Base-by-base conservation (phyloP, 106 monocot genomes). In the Apostasia shenzhenica region DNA sequence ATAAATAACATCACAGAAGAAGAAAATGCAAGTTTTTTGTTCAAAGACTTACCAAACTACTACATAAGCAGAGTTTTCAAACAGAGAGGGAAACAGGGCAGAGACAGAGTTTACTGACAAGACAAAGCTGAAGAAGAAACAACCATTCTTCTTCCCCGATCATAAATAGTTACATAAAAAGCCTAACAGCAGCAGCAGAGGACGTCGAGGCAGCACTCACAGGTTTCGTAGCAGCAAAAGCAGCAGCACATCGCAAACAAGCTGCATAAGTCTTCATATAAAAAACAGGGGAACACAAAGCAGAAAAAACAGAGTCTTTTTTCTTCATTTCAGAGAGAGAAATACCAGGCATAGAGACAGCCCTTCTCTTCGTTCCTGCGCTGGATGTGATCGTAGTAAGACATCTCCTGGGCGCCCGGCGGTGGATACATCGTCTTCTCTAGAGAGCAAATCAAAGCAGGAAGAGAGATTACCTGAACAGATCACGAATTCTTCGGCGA, bases 161-260 rank as follows among this genome's bases (percentile, higher is more conserved):
- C 0, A 26, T 26, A 26, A 26, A 26, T 26, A 26, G 26, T 26
- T 26, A 0, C 26, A 26, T 26, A 26, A 26, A 26, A 26, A 26
- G 26, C 9, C 75, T 70, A 76, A 49, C 66, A 70, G 72, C 82
- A 77, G 70, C 84, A 88, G 60, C 75, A 85, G 58, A 84, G 66
- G 63, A 75, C 72, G 9, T 88, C 83, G 47, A 88, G 66, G 75
- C 87, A 88, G 70, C 87, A 88, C 69, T 88, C 87, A 26, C 87
- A 88, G 56, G 81, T 81, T 75, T 88, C 87, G 40, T 48, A 72
- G 84, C 83, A 83, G 78, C 83, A 83, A 72, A 83, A 83, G 75
- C 83, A 83, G 75, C 83, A 75, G 26, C 67, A 68, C 39, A 67
- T 26, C 7, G 55, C 46, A 46, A 82, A 82, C 52, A 82, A 61